Base-by-base conservation (phyloP, 768 basidiomycete species). In the Boletus reticuloceps region DNA sequence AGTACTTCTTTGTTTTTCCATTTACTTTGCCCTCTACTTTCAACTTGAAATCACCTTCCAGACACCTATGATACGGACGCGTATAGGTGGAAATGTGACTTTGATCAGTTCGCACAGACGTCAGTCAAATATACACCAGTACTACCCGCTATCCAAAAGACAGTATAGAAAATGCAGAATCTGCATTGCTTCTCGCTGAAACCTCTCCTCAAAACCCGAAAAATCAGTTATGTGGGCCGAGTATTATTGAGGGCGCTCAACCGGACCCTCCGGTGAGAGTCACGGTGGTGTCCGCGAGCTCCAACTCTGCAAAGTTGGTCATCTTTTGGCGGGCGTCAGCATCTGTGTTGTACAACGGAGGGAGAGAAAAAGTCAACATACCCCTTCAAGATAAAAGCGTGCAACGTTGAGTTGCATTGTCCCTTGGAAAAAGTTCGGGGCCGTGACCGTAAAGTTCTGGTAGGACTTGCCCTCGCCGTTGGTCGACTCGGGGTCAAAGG, bases 341-440 rank as follows among this genome's bases (percentile, higher is more conserved):
- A 39, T 27, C 27, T 9, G 3, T 8, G 14, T 41, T 39, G 7
- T n/a, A 11, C 16, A 10, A 38, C 7, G 14, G 16, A 22, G n/a
- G 14, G 10, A 48, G 17, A 31, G 6, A 17, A 17, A 40, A 16
- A 12, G 3, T 14, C 34, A 31, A 43, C 56, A 14, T 37, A 67
- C 67, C n/a, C 47, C 49, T 1, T 3, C 0, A 5, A 53, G 10
- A 32, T 36, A 51, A 20, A 55, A 29, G 38, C 40, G 52, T 17
- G 40, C 56, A 5, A 58, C 14, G 1, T 0, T 37, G 20, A 67
- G 0, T 12, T 42, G 19, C 17, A 0, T 31, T 6, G 1, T 12
- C 17, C 65, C 62, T 1, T 27, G 1, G 39, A 22, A 45, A 5
- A 1, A 45, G 19, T 11, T 7, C 2, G 65, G 60, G 31, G 34